These are phyloP conservation scores for Eucalyptus regnans DNA, from an alignment of 345 rosid species.

Conservation along the genomic window DNA sequence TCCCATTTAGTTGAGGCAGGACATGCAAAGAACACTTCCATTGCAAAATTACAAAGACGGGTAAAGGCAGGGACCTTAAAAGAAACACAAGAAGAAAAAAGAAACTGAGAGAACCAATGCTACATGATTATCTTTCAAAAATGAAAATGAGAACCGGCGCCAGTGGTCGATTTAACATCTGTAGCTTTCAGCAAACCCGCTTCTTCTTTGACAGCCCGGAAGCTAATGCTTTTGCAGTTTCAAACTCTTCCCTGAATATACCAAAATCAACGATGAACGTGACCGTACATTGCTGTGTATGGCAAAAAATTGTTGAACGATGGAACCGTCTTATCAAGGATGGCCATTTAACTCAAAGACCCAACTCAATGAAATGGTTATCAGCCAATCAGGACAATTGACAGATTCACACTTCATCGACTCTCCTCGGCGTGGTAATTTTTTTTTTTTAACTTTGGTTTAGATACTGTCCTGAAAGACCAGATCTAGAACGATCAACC, in stretches of 20 bases:
- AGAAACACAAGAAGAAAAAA: background rate
- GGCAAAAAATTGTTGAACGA: background rate
- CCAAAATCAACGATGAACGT: background rate
- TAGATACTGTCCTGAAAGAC: background rate
- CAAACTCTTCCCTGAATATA: constrained; percentile 52
- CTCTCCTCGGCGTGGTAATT: background rate
- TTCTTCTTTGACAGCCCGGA: constrained; percentile 35
- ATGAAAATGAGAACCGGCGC: no score
- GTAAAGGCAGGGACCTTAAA: background rate
- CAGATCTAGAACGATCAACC: background rate
- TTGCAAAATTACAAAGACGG: background rate
- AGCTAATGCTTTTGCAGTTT: constrained; percentile 52
- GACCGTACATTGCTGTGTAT: background rate
- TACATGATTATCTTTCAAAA: no score
- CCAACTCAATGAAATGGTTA: background rate
- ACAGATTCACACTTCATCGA: background rate
- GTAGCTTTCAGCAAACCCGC: constrained; percentile 78
- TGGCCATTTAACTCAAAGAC: background rate
- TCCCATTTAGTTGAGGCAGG: background rate
- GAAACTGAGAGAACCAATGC: no score
- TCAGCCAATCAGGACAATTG: background rate
- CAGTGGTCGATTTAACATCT: constrained; percentile 60
- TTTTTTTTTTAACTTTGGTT: background rate
- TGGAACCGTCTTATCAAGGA: background rate
- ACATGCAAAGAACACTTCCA: background rate